These are phyloP conservation scores for Plasmodium yoelii DNA, from an alignment of 169 alveolate genomes.

Conservation along the genomic window DNA sequence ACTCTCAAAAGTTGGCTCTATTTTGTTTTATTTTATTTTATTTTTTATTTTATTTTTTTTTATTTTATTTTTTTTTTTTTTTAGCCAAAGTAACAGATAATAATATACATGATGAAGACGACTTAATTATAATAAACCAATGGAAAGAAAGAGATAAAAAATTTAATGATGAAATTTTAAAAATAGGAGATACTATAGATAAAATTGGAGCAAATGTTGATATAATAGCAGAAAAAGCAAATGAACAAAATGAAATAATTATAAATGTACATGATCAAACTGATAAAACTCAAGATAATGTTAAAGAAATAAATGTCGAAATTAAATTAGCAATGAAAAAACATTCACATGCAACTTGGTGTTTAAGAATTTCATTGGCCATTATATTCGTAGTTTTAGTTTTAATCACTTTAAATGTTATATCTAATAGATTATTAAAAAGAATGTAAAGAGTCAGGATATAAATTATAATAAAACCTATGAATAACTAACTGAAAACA, in stretches of 20 bases:
- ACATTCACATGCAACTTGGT: slow-evolving; percentile 63
- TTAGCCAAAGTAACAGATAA: slow-evolving; percentile 70
- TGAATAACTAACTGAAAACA: neutral
- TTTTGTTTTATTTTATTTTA: no score
- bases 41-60: no score
- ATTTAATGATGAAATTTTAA: slow-evolving; percentile 82
- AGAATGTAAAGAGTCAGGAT: slow-evolving; percentile 7
- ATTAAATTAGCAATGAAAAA: slow-evolving; percentile 58
- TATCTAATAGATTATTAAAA: slow-evolving; percentile 40
- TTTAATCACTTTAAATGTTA: slow-evolving; percentile 25
- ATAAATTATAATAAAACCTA: neutral
- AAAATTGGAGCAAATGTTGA: slow-evolving; percentile 80
- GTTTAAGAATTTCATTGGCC: slow-evolving; percentile 53
- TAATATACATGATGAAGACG: slow-evolving; percentile 76
- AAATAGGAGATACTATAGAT: slow-evolving; percentile 86
- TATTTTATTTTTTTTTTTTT: slow-evolving; percentile 18
- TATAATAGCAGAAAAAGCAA: slow-evolving; percentile 49
- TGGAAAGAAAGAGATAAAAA: slow-evolving; percentile 83
- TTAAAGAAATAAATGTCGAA: slow-evolving; percentile 68
- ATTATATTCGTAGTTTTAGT: slow-evolving; percentile 32
- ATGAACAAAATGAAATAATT: slow-evolving; percentile 60
- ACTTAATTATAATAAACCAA: slow-evolving; percentile 76
- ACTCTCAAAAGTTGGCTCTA: no score
- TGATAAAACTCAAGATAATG: slow-evolving; percentile 78
- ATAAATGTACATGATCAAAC: slow-evolving; percentile 78